Conservation (phyloP, 202 grass and related monocot genomes). For the Zizania palustris region DNA sequence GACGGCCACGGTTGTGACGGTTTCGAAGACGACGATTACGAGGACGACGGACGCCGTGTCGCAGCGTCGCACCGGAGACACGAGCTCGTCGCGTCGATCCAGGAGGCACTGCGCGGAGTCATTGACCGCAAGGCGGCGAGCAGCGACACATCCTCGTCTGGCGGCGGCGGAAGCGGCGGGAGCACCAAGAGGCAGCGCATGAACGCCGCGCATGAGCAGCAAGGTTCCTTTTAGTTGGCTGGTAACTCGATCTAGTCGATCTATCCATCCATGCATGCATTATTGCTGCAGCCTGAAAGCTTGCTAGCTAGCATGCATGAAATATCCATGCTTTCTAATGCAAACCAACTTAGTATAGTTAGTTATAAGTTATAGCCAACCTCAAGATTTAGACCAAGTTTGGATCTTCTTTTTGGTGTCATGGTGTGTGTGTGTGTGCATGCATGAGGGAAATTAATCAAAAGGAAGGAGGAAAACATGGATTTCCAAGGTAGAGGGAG, state of each 20-base stretch:
- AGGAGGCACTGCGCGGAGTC: conserved; percentile 77
- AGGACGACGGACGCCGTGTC: neutral
- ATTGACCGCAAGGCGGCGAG: conserved; percentile 57
- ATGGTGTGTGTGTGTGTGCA: conserved; percentile 40
- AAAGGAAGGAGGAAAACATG: conserved; percentile 11
- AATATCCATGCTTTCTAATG: conserved; percentile 32
- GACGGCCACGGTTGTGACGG: neutral
- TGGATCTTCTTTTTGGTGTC: conserved; percentile 31
- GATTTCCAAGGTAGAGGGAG: conserved; percentile 33
- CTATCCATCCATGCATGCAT: too few species aligned
- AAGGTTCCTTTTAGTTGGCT: conserved; percentile 62
- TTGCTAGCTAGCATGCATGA: conserved; percentile 46
- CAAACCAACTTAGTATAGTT: conserved; percentile 40
- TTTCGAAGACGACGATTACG: neutral
- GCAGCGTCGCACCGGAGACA: conserved; percentile 45
- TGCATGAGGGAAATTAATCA: conserved; percentile 34
- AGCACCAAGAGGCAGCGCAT: conserved; percentile 86
- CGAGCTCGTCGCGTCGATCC: conserved; percentile 66
- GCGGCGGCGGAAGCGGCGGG: conserved; percentile 41
- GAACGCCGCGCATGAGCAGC: conserved; percentile 55
- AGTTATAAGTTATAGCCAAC: conserved; percentile 45
- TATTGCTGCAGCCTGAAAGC: neutral
- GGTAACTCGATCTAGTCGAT: neutral
- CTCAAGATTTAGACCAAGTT: conserved; percentile 40
- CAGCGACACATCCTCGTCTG: conserved; percentile 51